phyloP scores from a whole-genome alignment of 192 early-diverging fungal species.

The Backusella mclennaniae region DNA sequence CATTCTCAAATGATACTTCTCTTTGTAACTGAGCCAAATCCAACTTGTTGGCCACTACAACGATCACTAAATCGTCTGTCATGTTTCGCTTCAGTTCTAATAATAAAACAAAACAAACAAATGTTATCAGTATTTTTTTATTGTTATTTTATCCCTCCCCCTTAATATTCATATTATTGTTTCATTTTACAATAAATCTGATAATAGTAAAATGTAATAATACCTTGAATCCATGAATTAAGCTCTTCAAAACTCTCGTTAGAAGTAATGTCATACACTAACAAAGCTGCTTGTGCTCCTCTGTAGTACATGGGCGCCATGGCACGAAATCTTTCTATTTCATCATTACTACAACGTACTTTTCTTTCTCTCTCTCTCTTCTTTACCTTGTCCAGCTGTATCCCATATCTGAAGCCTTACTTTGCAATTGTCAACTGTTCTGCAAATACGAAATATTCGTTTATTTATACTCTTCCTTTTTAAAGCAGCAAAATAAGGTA shows the following conservation, averaged over 20 bases:
- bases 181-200: not conserved
- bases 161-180: not conserved
- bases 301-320: conserved; percentile 80
- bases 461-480: not conserved
- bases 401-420: conserved; percentile 86
- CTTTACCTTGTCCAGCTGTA: conserved; percentile 76
- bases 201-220: not conserved
- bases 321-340: conserved; percentile 65
- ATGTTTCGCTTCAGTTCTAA: conserved; percentile 65
- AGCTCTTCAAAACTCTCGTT: conserved; percentile 68
- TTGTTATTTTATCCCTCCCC: not conserved
- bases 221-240: conserved; percentile 63
- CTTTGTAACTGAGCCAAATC: conserved; percentile 58
- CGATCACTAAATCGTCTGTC: conserved; percentile 64
- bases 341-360: not conserved
- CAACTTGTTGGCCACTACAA: conserved; percentile 72
- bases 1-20: conserved; percentile 53
- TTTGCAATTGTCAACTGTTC: conserved; percentile 69
- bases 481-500: not conserved
- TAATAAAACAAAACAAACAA: not conserved
- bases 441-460: conserved; percentile 21
- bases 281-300: conserved; percentile 67
- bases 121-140: not conserved
- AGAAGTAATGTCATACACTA: conserved; percentile 75
- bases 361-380: not conserved